A percentile compares a stretch with the other conserved stretches of the same genome.
Conservation (phyloP, 2,329 filamentous ascomycete genomes). For the Beauveria rudraprayagi region DNA sequence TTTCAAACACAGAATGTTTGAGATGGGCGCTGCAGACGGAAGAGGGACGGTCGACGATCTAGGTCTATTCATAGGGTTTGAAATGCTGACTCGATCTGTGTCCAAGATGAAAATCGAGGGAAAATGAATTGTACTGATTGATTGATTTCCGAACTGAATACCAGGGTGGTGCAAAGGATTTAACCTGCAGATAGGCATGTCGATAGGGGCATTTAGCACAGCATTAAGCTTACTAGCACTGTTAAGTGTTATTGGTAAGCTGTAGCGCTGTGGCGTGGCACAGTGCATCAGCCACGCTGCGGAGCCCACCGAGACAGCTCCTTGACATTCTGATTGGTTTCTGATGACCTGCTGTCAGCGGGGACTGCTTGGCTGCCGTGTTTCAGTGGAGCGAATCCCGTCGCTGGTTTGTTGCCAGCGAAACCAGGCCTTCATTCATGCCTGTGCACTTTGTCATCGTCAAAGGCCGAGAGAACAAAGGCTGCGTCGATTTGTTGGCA, state of each 20-base stretch:
- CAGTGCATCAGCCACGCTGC: neutral
- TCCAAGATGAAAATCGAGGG: neutral
- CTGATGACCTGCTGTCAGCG: neutral
- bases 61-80: too few species aligned
- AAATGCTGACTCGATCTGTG: too few species aligned
- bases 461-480: neutral
- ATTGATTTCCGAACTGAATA: too few species aligned
- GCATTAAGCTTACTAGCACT: neutral
- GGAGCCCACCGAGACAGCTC: neutral
- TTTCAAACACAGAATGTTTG: neutral
- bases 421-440: neutral
- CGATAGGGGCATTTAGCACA: neutral
- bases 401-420: neutral
- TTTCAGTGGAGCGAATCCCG: neutral
- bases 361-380: neutral
- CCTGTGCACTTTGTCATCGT: too few species aligned
- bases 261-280: neutral
- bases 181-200: neutral
- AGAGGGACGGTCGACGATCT: neutral
- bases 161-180: neutral
- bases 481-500: neutral
- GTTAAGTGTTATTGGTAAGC: too few species aligned
- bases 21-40: neutral
- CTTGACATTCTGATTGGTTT: neutral
- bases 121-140: neutral